These are phyloP conservation scores for Phytophthora sansomeana DNA, from an alignment of 352 stramenopile genomes.

Conservation along the genomic window DNA sequence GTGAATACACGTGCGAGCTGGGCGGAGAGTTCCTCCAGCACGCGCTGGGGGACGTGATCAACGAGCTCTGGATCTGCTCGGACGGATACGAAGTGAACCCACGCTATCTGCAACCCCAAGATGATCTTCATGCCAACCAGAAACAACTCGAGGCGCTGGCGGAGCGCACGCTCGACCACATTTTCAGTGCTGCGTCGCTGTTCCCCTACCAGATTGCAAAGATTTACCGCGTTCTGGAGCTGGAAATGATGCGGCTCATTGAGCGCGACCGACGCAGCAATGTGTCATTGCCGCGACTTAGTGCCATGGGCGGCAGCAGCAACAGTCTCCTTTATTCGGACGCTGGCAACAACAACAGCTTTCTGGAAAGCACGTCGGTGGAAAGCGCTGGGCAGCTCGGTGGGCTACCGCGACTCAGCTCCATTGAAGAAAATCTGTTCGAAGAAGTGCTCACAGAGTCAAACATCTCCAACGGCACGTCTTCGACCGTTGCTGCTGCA, in stretches of 20 bases:
- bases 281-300: constrained; percentile 56
- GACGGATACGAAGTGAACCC: constrained; percentile 78
- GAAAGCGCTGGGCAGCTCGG: constrained; percentile 43
- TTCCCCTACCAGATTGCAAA: constrained; percentile 84
- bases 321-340: constrained; percentile 33
- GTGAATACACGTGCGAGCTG: constrained; percentile 81
- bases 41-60: constrained; percentile 61
- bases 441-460: constrained; percentile 43
- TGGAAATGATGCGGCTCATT: constrained; percentile 78
- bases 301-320: constrained; percentile 55
- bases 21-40: constrained; percentile 71
- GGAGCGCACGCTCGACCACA: constrained; percentile 53
- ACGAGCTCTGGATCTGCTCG: constrained; percentile 53
- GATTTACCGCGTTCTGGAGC: constrained; percentile 76
- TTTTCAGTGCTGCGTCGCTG: constrained; percentile 55
- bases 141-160: constrained; percentile 59
- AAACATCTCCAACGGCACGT: constrained; percentile 28
- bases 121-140: constrained; percentile 64
- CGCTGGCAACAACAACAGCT: constrained; percentile 36
- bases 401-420: constrained; percentile 56
- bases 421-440: constrained; percentile 57
- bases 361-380: constrained; percentile 44
- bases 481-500: constrained; percentile 33
- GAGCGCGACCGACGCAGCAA: constrained; percentile 66
- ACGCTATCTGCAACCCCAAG: constrained; percentile 43